A percentile compares a stretch with the other conserved stretches of the same genome.
These are phyloP conservation scores for Candida suzukii DNA, from an alignment of 805 yeast genomes.

Conservation along the genomic window DNA sequence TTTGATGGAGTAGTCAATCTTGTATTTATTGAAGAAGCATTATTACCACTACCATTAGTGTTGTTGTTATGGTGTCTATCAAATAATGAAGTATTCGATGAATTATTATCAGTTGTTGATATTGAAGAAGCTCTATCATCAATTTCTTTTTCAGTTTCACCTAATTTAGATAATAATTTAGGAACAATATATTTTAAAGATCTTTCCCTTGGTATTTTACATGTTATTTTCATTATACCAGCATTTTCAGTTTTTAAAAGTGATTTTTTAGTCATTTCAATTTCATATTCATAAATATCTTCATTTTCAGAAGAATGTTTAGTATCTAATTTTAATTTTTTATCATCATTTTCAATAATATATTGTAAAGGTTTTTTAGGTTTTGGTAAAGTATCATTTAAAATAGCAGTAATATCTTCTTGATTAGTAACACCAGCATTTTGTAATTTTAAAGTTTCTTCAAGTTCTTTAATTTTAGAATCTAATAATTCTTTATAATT, in stretches of 20 bases:
- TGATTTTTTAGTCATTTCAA: neutral
- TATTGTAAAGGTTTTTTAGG: neutral
- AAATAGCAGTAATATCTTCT: neutral
- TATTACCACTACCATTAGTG: too few relatives aligned
- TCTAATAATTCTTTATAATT: constrained; percentile 4
- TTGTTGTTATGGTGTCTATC: neutral
- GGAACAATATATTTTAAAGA: neutral
- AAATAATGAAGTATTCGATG: neutral
- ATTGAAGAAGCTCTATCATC: neutral
- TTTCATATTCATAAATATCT: neutral
- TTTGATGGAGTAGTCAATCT: neutral
- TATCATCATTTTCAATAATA: neutral
- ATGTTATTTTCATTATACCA: neutral
- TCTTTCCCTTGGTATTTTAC: neutral
- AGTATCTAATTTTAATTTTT: neutral
- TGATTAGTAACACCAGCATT: constrained; percentile 6
- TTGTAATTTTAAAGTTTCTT: constrained; percentile 4
- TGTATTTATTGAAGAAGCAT: too few relatives aligned
- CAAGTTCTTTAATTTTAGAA: constrained; percentile 3
- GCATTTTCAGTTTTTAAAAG: too few relatives aligned
- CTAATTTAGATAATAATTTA: neutral
- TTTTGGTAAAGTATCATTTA: neutral
- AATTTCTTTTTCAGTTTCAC: neutral
- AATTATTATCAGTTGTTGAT: neutral
- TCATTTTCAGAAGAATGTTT: neutral